Evolutionary conservation across 148 eudicot species (phyloP).

Genomic region (Persicaria maculosa): DNA sequence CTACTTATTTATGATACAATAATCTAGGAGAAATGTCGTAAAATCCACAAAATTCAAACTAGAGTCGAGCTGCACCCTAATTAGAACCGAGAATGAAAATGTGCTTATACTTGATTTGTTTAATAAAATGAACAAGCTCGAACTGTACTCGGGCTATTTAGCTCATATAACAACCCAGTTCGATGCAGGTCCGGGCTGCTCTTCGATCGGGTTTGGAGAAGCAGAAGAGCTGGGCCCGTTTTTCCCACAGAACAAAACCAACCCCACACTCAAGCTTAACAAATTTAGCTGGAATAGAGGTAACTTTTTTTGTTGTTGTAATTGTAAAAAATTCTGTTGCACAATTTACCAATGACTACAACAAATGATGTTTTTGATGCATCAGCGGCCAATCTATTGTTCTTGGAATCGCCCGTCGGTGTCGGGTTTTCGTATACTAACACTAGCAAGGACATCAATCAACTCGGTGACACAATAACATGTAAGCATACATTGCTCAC

Average conservation of each 20-base stretch:
- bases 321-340: neutral
- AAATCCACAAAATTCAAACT: no score
- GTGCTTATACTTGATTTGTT: no score
- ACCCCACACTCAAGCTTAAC: slow-evolving; percentile 49
- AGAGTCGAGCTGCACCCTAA: no score
- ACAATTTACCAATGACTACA: neutral
- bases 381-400: slow-evolving; percentile 71
- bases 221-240: slow-evolving; percentile 78
- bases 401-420: slow-evolving; percentile 81
- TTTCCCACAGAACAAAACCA: slow-evolving; percentile 35
- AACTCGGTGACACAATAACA: slow-evolving; percentile 64
- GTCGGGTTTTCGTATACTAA: slow-evolving; percentile 89
- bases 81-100: no score
- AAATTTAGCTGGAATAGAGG: slow-evolving; percentile 73
- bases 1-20: no score
- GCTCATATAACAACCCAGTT: no score
- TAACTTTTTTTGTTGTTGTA: slow-evolving; percentile 8
- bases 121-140: no score
- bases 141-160: no score
- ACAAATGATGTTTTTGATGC: neutral
- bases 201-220: slow-evolving; percentile 70
- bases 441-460: slow-evolving; percentile 44
- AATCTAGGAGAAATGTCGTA: no score
- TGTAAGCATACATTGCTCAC: slow-evolving; percentile 22
- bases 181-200: slow-evolving; percentile 78